A percentile compares a stretch with the other conserved stretches of the same genome.
Evolutionary conservation across 176 grass and related monocot species (phyloP).

Genomic region (Bromus sterilis): DNA sequence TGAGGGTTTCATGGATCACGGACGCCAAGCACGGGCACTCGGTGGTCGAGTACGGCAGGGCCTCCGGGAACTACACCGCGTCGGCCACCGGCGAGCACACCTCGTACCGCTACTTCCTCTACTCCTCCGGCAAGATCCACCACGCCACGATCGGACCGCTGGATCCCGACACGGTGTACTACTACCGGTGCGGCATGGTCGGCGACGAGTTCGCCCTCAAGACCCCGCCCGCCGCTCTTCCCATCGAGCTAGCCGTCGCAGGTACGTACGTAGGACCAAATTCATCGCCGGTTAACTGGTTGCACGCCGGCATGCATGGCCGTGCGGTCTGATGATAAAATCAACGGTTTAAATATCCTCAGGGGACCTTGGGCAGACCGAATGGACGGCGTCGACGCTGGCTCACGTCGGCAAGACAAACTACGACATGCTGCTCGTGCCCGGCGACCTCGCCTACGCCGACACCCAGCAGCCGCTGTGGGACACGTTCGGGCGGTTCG

Average conservation of each 20-base stretch:
- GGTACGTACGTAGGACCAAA: not conserved
- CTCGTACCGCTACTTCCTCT: constrained; percentile 77
- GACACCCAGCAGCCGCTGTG: constrained; percentile 78
- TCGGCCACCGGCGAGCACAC: constrained; percentile 58
- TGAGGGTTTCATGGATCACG: constrained; percentile 78
- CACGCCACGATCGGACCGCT: constrained; percentile 85
- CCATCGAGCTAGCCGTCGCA: constrained; percentile 58
- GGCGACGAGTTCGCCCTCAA: constrained; percentile 66
- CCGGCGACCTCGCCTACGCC: constrained; percentile 87
- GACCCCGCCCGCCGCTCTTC: constrained; percentile 58
- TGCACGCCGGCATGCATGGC: not conserved
- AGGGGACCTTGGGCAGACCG: constrained; percentile 90
- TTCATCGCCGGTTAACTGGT: not conserved
- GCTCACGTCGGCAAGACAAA: constrained; percentile 37
- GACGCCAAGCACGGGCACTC: constrained; percentile 49
- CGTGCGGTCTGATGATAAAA: not conserved
- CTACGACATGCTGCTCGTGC: constrained; percentile 81
- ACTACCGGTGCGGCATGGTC: constrained; percentile 64
- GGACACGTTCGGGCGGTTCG: constrained; percentile 88
- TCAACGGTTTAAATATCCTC: not conserved
- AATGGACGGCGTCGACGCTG: constrained; percentile 90
- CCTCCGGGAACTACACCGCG: constrained; percentile 37
- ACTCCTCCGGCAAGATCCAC: constrained; percentile 88
- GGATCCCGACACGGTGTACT: constrained; percentile 55
- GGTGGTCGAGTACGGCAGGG: constrained; percentile 58